Conservation (phyloP, 257 asterid genomes). For the Salvia hispanica region DNA sequence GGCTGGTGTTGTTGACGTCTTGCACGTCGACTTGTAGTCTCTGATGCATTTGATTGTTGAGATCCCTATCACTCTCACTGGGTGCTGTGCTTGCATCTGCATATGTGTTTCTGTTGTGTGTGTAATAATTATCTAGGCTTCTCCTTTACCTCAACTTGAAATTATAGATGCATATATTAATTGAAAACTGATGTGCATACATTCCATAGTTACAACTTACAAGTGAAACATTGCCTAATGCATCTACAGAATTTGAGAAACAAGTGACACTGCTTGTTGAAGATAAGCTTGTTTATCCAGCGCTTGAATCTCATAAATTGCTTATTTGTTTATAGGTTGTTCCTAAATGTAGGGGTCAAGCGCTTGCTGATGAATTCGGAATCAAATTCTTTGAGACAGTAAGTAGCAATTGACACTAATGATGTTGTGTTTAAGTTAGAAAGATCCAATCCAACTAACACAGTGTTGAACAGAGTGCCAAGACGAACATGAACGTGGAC, state of each 20-base stretch:
- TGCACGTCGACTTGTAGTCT: too few relatives aligned
- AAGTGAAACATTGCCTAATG: too few relatives aligned
- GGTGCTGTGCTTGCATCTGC: not conserved
- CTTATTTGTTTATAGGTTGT: conserved; percentile 48
- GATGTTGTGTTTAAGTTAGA: not conserved
- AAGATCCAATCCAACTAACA: not conserved
- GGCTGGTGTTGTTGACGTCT: too few relatives aligned
- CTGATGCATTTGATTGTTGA: too few relatives aligned
- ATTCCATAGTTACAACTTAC: too few relatives aligned
- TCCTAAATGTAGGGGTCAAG: conserved; percentile 78
- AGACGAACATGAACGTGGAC: conserved; percentile 81
- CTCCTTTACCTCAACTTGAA: not conserved
- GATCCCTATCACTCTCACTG: not conserved
- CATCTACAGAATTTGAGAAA: too few relatives aligned
- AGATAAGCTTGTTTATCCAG: too few relatives aligned
- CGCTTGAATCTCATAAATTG: not conserved
- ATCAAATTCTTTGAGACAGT: conserved; percentile 83
- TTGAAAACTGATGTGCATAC: too few relatives aligned
- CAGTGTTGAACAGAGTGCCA: conserved; percentile 66
- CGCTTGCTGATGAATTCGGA: conserved; percentile 83
- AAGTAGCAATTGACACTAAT: conserved; percentile 35
- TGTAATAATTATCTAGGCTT: too few relatives aligned
- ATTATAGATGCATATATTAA: too few relatives aligned
- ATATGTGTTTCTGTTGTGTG: conserved; percentile 3
- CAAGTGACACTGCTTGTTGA: not conserved